Conservation (phyloP, 2,329 filamentous ascomycete species). For the Fusarium virguliforme region DNA sequence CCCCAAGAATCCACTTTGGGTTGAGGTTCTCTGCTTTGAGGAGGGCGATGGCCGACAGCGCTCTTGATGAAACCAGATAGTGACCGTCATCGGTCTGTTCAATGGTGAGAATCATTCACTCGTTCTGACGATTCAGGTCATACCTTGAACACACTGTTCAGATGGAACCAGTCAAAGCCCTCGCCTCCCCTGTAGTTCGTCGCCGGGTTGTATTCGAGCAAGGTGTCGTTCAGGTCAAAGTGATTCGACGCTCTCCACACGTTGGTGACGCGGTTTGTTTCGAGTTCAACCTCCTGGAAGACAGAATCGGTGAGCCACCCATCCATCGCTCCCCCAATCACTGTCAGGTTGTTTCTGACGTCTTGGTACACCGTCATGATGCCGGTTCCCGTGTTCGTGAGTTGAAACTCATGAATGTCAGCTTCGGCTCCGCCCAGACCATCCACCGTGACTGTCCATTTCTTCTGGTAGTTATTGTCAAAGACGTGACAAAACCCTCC, state of each 20-base stretch:
- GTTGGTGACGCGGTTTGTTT: constrained; percentile 44
- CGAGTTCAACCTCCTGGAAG: constrained; percentile 47
- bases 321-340: constrained; percentile 41
- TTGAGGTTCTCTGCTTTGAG: constrained; percentile 50
- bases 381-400: constrained; percentile 40
- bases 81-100: constrained; percentile 50
- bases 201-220: constrained; percentile 38
- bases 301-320: constrained; percentile 46
- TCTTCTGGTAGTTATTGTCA: constrained; percentile 43
- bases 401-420: constrained; percentile 48
- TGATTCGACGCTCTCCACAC: constrained; percentile 50
- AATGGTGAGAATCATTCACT: background rate
- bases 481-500: constrained; percentile 42
- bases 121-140: background rate
- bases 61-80: constrained; percentile 55
- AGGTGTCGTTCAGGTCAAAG: constrained; percentile 42
- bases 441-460: constrained; percentile 39
- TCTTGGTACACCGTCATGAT: constrained; percentile 47
- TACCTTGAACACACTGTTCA: constrained; percentile 51
- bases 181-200: constrained; percentile 41
- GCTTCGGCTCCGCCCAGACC: constrained; percentile 34
- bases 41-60: constrained; percentile 52
- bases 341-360: constrained; percentile 45
- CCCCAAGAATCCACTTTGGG: constrained; percentile 56
- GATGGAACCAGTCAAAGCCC: constrained; percentile 52